Conservation (phyloP, 352 stramenopile genomes). For the Phytophthora nicotianae region DNA sequence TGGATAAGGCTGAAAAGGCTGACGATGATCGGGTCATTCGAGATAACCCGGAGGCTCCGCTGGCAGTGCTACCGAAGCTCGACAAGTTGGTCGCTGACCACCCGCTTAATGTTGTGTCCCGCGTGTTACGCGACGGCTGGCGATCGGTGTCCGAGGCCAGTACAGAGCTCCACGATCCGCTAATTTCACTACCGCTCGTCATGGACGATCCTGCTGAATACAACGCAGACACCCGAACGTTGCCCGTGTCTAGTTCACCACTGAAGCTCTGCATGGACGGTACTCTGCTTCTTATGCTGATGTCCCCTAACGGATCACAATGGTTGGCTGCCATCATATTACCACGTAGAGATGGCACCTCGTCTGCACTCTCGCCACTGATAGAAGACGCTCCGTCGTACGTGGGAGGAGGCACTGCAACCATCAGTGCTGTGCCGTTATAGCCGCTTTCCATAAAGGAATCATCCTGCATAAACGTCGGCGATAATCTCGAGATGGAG, state of each 20-base stretch:
- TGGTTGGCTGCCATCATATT: slow-evolving; percentile 16
- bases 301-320: slow-evolving; percentile 21
- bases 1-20: slow-evolving; percentile 11
- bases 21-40: slow-evolving; percentile 28
- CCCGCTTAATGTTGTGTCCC: slow-evolving; percentile 70
- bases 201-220: slow-evolving; percentile 54
- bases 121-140: slow-evolving; percentile 58
- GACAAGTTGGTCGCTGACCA: slow-evolving; percentile 54
- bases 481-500: slow-evolving; percentile 55
- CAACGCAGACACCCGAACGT: slow-evolving; percentile 31
- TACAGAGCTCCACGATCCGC: slow-evolving; percentile 78
- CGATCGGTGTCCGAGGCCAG: slow-evolving; percentile 65
- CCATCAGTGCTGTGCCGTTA: slow-evolving; percentile 35
- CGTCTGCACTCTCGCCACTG: slow-evolving; percentile 32
- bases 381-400: slow-evolving; percentile 26
- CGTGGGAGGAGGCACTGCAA: slow-evolving; percentile 19
- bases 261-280: slow-evolving; percentile 24
- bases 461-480: slow-evolving; percentile 56
- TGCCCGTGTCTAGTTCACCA: slow-evolving; percentile 17
- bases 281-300: slow-evolving; percentile 19
- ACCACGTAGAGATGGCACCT: slow-evolving; percentile 23
- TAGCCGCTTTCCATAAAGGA: slow-evolving; percentile 35
- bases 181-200: slow-evolving; percentile 52
- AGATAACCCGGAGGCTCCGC: slow-evolving; percentile 13
- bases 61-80: slow-evolving; percentile 39